phyloP scores from a whole-genome alignment of 257 asterid genomes.

The Salvia splendens region DNA sequence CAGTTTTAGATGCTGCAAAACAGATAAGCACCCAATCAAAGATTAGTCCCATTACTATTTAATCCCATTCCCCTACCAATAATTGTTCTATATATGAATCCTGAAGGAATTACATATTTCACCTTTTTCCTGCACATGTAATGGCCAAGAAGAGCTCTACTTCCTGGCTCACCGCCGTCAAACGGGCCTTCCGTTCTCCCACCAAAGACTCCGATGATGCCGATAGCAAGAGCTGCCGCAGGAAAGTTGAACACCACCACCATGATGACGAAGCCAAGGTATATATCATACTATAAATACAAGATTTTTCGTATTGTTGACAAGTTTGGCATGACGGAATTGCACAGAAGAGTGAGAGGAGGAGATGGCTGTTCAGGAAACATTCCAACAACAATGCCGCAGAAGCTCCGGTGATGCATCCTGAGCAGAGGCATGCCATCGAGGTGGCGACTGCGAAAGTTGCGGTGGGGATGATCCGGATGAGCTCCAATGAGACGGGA shows the following conservation, averaged over 20 bases:
- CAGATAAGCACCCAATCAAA: slow-evolving; percentile 30
- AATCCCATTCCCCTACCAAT: neutral
- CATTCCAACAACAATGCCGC: slow-evolving; percentile 28
- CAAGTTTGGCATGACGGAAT: neutral
- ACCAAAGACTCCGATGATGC: slow-evolving; percentile 62
- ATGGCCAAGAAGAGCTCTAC: slow-evolving; percentile 73
- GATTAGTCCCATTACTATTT: neutral
- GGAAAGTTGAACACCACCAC: slow-evolving; percentile 53
- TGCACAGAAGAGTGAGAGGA: slow-evolving; percentile 67
- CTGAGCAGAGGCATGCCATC: slow-evolving; percentile 71
- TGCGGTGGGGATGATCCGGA: slow-evolving; percentile 71
- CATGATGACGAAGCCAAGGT: slow-evolving; percentile 70
- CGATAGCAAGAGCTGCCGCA: slow-evolving; percentile 56
- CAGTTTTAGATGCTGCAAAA: slow-evolving; percentile 43
- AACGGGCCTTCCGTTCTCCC: slow-evolving; percentile 90
- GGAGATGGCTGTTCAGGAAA: slow-evolving; percentile 82
- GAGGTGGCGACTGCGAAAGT: slow-evolving; percentile 74
- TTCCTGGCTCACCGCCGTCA: slow-evolving; percentile 90
- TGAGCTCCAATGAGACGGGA: slow-evolving; percentile 39
- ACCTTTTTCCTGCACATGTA: slow-evolving; percentile 24
- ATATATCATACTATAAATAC: neutral
- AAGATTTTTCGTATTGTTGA: too few relatives aligned
- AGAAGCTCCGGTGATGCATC: slow-evolving; percentile 20
- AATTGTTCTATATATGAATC: slow-evolving; percentile 12
- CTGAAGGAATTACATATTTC: neutral